A percentile compares a stretch with the other conserved stretches of the same genome.
Conservation (phyloP, 1,284 basidiomycete genomes). For the Cryptococcus depauperatus region DNA sequence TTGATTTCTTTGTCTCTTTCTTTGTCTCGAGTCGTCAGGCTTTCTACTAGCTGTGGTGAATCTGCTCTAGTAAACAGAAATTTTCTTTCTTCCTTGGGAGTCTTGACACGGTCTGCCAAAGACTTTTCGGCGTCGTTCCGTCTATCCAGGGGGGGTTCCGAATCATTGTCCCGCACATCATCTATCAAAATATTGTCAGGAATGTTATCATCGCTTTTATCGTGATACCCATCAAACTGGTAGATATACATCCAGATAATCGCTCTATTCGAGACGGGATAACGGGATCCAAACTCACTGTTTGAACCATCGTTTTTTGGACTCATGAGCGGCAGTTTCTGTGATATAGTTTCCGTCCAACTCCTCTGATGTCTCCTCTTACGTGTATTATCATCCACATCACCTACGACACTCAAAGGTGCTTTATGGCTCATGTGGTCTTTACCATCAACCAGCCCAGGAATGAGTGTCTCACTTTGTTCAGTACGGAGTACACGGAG, state of each 20-base stretch:
- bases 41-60: slow-evolving; percentile 9
- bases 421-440: slow-evolving; percentile 79
- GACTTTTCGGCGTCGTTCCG: slow-evolving; percentile 45
- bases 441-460: slow-evolving; percentile 67
- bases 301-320: slow-evolving; percentile 10
- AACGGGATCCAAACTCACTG: slow-evolving; percentile 5
- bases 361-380: slow-evolving; percentile 46
- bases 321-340: slow-evolving; percentile 25
- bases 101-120: slow-evolving; percentile 44
- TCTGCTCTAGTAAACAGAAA: slow-evolving; percentile 18
- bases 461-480: slow-evolving; percentile 58
- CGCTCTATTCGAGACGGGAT: slow-evolving; percentile 13
- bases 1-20: slow-evolving; percentile 12
- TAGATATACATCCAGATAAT: slow-evolving; percentile 21
- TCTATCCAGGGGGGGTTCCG: slow-evolving; percentile 16
- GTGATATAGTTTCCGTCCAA: slow-evolving; percentile 47
- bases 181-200: too few relatives aligned
- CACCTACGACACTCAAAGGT: slow-evolving; percentile 77
- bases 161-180: slow-evolving; percentile 5
- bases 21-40: too few relatives aligned
- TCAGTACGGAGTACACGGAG: slow-evolving; percentile 70
- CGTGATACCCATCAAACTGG: slow-evolving; percentile 37
- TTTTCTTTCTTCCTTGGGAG: slow-evolving; percentile 33
- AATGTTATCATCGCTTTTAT: slow-evolving; percentile 40
- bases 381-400: slow-evolving; percentile 40